Evolutionary conservation across 805 yeast genomes (phyloP).

Genomic region (Starmerella sp.): DNA sequence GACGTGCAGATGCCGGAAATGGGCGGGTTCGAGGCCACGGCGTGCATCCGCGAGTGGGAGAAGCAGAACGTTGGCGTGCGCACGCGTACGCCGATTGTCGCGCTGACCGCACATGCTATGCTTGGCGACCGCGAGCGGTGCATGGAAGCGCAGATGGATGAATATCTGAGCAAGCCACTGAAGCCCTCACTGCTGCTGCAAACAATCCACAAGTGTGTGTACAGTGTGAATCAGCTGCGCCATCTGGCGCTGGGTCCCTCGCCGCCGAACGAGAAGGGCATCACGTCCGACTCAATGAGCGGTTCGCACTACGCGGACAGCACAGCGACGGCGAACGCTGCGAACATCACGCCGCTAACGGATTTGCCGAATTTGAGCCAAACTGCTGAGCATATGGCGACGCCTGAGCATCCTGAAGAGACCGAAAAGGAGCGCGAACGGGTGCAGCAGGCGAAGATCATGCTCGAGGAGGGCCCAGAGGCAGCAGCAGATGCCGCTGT

Average conservation of each 20-base stretch:
- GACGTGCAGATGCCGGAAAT: constrained; percentile 93
- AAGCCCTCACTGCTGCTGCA: constrained; percentile 74
- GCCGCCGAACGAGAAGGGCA: constrained; percentile 15
- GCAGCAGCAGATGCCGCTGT: background rate
- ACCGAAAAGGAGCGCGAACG: constrained; percentile 13
- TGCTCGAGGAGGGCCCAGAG: constrained; percentile 2
- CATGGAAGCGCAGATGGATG: constrained; percentile 84
- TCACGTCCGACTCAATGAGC: constrained; percentile 17
- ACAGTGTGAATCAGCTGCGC: constrained; percentile 33
- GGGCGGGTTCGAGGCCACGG: constrained; percentile 92
- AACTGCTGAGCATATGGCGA: constrained; percentile 17
- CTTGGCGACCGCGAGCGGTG: constrained; percentile 83
- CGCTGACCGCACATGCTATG: constrained; percentile 90
- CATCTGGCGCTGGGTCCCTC: constrained; percentile 31
- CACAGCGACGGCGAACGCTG: constrained; percentile 25
- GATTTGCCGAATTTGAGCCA: constrained; percentile 19
- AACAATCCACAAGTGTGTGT: constrained; percentile 75
- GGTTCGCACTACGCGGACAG: constrained; percentile 25
- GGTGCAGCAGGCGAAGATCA: constrained; percentile 10
- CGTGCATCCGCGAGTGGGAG: constrained; percentile 79
- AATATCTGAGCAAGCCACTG: constrained; percentile 75
- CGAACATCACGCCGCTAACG: constrained; percentile 17
- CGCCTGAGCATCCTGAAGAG: constrained; percentile 14
- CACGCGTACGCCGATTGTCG: constrained; percentile 76
- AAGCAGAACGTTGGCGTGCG: constrained; percentile 61